Conservation (phyloP, 148 eudicot genomes). For the Rheum nobile region DNA sequence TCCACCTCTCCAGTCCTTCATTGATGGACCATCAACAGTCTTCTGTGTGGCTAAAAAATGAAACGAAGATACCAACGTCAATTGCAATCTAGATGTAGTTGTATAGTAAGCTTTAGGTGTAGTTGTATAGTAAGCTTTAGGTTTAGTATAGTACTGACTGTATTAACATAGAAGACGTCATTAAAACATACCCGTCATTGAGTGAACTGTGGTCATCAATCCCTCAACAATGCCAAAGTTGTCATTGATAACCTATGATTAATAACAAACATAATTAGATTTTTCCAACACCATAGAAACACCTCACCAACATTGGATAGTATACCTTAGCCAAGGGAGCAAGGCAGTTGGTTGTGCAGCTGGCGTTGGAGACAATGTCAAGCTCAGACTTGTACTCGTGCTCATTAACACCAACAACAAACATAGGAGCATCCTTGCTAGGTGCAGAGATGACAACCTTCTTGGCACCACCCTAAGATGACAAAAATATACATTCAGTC, state of each 20-base stretch:
- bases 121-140: not conserved
- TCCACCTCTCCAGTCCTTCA: slow-evolving; percentile 55
- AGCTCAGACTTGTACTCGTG: slow-evolving; percentile 44
- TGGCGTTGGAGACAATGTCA: slow-evolving; percentile 43
- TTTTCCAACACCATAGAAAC: not conserved
- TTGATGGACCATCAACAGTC: slow-evolving; percentile 42
- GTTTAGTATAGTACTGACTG: not conserved
- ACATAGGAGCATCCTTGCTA: slow-evolving; percentile 58
- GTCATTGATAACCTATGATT: slow-evolving; percentile 34
- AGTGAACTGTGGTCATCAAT: slow-evolving; percentile 52
- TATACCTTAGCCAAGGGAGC: slow-evolving; percentile 50
- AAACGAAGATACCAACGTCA: not conserved
- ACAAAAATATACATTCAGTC: not conserved
- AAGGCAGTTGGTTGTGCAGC: slow-evolving; percentile 53
- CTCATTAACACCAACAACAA: slow-evolving; percentile 55
- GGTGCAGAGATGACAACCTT: slow-evolving; percentile 55
- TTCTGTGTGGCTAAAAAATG: slow-evolving; percentile 27
- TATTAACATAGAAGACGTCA: not conserved
- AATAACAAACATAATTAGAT: not conserved
- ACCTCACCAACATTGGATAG: not conserved
- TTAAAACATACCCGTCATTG: slow-evolving; percentile 33
- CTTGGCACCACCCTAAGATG: slow-evolving; percentile 44
- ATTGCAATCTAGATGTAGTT: too few species aligned
- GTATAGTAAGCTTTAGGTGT: too few species aligned
- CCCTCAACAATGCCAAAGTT: slow-evolving; percentile 54